A percentile compares a stretch with the other conserved stretches of the same genome.
phyloP scores from a whole-genome alignment of 495 filamentous ascomycete species.

The Astrothelium macrocarpum region DNA sequence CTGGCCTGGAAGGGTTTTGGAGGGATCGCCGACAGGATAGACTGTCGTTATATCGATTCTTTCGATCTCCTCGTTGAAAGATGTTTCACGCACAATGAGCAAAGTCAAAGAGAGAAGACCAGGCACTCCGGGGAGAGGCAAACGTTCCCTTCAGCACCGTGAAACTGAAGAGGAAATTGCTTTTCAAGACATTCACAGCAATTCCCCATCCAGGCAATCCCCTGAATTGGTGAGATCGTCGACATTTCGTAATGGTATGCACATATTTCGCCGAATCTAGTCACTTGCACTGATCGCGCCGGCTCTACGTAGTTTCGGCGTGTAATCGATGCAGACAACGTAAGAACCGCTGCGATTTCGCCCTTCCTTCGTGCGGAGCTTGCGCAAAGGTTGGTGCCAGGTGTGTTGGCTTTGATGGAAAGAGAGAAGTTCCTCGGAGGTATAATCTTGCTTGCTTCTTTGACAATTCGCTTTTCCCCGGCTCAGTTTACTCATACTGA shows the following conservation, averaged over 20 bases:
- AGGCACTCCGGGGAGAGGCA: not conserved
- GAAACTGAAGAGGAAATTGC: not conserved
- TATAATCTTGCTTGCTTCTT: constrained; percentile 59
- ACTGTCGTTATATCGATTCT: not conserved
- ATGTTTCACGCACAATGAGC: not conserved
- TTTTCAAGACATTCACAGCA: not conserved
- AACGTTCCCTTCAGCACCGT: not conserved
- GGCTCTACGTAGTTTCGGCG: constrained; percentile 86
- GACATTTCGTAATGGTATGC: constrained; percentile 3
- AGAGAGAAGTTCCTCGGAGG: constrained; percentile 54
- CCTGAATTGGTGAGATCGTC: not conserved
- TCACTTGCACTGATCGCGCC: constrained; percentile 8
- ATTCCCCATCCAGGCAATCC: not conserved
- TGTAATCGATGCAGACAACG: constrained; percentile 87
- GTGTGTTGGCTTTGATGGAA: constrained; percentile 77
- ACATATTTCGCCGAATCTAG: not conserved
- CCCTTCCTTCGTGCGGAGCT: constrained; percentile 75
- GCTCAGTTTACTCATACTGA: not conserved
- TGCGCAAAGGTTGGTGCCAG: constrained; percentile 75
- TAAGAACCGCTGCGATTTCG: constrained; percentile 93
- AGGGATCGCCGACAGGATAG: not conserved
- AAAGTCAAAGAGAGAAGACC: not conserved
- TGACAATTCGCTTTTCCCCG: not conserved
- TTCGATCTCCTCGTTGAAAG: not conserved
- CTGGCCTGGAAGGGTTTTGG: not conserved